Conservation (phyloP, 2,329 filamentous ascomycete genomes). For the Cladobotryum mycophilum region DNA sequence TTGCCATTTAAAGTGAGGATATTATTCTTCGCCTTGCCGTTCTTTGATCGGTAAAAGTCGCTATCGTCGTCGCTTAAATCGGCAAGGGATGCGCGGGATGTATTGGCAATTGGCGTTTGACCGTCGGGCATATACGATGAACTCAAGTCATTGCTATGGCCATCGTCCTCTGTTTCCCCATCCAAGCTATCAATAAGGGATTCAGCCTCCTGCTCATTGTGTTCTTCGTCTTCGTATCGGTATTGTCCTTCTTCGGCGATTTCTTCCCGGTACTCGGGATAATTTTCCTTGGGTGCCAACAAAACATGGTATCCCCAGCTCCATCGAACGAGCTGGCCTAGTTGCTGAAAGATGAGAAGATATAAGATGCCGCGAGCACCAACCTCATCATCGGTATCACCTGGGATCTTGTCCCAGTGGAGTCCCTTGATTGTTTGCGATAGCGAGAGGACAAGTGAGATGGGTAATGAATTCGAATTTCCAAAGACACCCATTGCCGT, state of each 20-base stretch:
- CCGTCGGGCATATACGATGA: constrained; percentile 50
- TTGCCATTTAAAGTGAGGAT: constrained; percentile 20
- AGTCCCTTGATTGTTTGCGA: constrained; percentile 87
- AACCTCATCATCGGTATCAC: constrained; percentile 93
- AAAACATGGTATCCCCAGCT: constrained; percentile 97
- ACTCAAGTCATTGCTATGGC: constrained; percentile 32
- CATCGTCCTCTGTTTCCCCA: constrained; percentile 33
- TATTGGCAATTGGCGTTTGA: constrained; percentile 46
- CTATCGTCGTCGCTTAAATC: constrained; percentile 41
- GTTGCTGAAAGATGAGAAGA: constrained; percentile 92
- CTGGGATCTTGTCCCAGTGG: constrained; percentile 86
- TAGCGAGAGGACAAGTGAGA: constrained; percentile 89
- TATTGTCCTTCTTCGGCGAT: constrained; percentile 54
- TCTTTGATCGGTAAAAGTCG: constrained; percentile 22
- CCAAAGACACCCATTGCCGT: constrained; percentile 96
- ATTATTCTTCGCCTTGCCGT: constrained; percentile 19
- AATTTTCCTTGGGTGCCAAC: constrained; percentile 74
- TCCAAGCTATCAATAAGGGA: constrained; percentile 36
- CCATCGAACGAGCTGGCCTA: constrained; percentile 92
- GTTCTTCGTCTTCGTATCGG: constrained; percentile 37
- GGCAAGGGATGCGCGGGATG: constrained; percentile 43
- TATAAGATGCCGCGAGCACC: constrained; percentile 91
- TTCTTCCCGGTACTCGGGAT: constrained; percentile 56
- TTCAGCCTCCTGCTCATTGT: constrained; percentile 38
- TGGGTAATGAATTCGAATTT: constrained; percentile 96